These are phyloP conservation scores for Beauveria pseudobassiana DNA, from an alignment of 2,329 filamentous ascomycete species.

Conservation along the genomic window DNA sequence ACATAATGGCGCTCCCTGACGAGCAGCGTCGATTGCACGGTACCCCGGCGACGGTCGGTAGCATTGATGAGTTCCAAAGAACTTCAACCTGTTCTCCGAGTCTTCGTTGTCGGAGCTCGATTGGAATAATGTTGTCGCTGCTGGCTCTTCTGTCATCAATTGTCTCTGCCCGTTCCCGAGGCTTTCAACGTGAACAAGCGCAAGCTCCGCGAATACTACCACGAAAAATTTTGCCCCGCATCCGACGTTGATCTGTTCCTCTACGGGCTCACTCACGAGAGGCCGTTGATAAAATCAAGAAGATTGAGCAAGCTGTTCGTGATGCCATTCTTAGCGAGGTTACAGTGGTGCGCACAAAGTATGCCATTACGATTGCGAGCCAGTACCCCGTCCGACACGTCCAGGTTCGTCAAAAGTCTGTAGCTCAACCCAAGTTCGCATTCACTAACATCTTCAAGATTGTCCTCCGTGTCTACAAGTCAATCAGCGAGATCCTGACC, in stretches of 20 bases:
- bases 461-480: conserved; percentile 78
- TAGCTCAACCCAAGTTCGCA: background rate
- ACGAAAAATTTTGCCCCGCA: conserved; percentile 71
- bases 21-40: conserved; percentile 55
- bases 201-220: conserved; percentile 65
- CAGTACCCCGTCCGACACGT: conserved; percentile 79
- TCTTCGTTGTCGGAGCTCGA: conserved; percentile 66
- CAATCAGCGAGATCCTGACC: conserved; percentile 73
- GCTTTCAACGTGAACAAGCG: conserved; percentile 56
- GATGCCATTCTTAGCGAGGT: conserved; percentile 77
- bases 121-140: conserved; percentile 76
- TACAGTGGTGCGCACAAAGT: conserved; percentile 77
- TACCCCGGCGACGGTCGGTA: conserved; percentile 59
- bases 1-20: conserved; percentile 60
- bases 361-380: conserved; percentile 77
- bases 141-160: conserved; percentile 75
- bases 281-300: conserved; percentile 74
- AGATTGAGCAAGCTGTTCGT: conserved; percentile 68
- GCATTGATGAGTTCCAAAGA: conserved; percentile 65
- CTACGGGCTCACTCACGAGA: conserved; percentile 71
- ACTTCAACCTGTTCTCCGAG: conserved; percentile 78
- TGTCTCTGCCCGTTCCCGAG: conserved; percentile 64
- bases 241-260: conserved; percentile 85
- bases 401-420: conserved; percentile 34
- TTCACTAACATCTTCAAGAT: conserved; percentile 42